A percentile compares a stretch with the other conserved stretches of the same genome.
phyloP scores from a whole-genome alignment of 495 filamentous ascomycete species.

The Daldinia childiae region DNA sequence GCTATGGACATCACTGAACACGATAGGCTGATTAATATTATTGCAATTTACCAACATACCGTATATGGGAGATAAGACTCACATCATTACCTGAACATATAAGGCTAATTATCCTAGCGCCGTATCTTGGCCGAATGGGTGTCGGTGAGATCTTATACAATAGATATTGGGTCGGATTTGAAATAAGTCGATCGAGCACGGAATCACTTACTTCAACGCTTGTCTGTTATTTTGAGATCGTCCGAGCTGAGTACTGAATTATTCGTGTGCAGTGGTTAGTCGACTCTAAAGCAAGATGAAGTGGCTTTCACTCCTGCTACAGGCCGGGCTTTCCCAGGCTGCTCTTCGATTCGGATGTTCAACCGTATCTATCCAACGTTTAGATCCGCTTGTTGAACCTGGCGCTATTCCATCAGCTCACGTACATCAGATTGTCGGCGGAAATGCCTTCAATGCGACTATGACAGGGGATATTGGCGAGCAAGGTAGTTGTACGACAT shows the following conservation, averaged over 20 bases:
- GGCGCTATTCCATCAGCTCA: conserved; percentile 55
- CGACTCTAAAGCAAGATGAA: conserved; percentile 13
- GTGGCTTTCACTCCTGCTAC: conserved; percentile 13
- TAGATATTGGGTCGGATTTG: background rate
- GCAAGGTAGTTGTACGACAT: conserved; percentile 56
- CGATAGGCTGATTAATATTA: conserved; percentile 5
- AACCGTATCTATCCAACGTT: conserved; percentile 55
- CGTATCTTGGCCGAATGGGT: background rate
- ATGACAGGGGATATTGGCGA: conserved; percentile 58
- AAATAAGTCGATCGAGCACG: background rate
- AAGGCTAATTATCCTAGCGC: conserved; percentile 17
- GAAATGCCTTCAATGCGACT: conserved; percentile 59
- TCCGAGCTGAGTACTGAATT: background rate
- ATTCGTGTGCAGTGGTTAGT: background rate
- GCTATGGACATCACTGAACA: background rate
- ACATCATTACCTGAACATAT: background rate
- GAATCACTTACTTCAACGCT: background rate
- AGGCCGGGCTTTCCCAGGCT: conserved; percentile 46
- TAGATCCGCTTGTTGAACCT: conserved; percentile 60
- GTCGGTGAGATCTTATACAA: background rate
- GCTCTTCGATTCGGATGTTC: conserved; percentile 60
- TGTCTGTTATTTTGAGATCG: background rate
- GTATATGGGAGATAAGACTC: background rate
- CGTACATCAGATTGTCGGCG: conserved; percentile 60
- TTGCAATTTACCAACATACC: background rate